phyloP scores from a whole-genome alignment of 192 early-diverging fungal genomes.

The Endogone sp. region DNA sequence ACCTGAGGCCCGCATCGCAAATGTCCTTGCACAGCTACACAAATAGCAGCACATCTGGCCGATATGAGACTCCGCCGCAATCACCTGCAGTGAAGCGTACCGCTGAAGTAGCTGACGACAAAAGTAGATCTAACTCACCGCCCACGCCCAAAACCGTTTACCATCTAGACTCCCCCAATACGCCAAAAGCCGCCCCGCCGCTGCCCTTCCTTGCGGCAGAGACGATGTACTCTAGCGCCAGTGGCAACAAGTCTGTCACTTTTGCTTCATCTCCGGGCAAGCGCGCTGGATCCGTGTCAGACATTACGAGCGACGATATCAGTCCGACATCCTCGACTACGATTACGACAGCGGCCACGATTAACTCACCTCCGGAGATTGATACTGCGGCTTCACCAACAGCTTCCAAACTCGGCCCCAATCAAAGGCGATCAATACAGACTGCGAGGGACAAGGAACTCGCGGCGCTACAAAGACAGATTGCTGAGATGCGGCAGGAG shows the following conservation, averaged over 20 bases:
- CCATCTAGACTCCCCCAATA: neutral
- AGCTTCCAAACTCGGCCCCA: neutral
- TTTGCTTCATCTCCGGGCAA: neutral
- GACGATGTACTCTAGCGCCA: neutral
- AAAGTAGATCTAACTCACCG: neutral
- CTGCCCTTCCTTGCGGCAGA: neutral
- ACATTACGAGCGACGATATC: neutral
- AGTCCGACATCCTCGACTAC: neutral
- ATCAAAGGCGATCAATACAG: neutral
- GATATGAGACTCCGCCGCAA: neutral
- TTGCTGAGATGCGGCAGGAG: constrained; percentile 18
- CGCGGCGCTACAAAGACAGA: constrained; percentile 11
- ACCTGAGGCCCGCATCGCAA: neutral
- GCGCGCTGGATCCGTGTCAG: neutral
- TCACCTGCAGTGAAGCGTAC: neutral
- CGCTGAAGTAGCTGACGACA: neutral
- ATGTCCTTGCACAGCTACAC: neutral
- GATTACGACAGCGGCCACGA: too few species aligned
- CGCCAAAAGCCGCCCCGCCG: too few species aligned
- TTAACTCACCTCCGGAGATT: neutral
- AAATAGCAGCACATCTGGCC: neutral
- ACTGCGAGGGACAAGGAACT: neutral
- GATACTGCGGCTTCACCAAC: neutral
- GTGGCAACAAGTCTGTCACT: neutral
- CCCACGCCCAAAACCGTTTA: neutral